These are phyloP conservation scores for Mrakia hoshinonis DNA, from an alignment of 768 basidiomycete species.

Conservation along the genomic window DNA sequence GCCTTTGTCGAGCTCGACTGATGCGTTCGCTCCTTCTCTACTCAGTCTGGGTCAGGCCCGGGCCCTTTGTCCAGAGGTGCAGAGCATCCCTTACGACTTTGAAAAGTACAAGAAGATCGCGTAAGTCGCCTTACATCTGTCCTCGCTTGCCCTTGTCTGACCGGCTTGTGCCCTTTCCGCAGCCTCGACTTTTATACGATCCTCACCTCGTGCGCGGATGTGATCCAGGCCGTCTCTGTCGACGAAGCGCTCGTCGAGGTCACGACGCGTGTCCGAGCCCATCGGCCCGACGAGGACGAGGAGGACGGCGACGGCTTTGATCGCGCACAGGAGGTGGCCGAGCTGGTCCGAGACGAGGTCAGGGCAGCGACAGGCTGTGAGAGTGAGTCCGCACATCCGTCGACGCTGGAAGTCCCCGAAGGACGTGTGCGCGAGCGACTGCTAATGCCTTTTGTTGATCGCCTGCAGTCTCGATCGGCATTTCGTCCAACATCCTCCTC, in stretches of 20 bases:
- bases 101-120: conserved; percentile 51
- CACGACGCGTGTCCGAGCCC: conserved; percentile 44
- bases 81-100: conserved; percentile 89
- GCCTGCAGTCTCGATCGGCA: conserved; percentile 73
- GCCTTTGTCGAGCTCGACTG: background rate
- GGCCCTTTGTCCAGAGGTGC: conserved; percentile 60
- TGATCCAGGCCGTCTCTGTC: conserved; percentile 81
- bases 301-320: conserved; percentile 42
- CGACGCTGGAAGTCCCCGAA: background rate
- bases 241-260: conserved; percentile 94
- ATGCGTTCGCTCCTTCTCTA: background rate
- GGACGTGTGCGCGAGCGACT: conserved; percentile 15
- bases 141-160: background rate
- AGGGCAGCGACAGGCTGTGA: conserved; percentile 73
- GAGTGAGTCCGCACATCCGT: conserved; percentile 46
- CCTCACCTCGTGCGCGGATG: conserved; percentile 75
- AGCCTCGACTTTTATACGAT: conserved; percentile 88
- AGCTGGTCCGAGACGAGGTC: conserved; percentile 69
- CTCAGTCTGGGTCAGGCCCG: conserved; percentile 68
- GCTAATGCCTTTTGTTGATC: background rate
- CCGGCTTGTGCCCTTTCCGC: conserved; percentile 42
- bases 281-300: conserved; percentile 17
- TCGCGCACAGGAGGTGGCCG: conserved; percentile 67
- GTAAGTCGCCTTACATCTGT: background rate
- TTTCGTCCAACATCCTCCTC: conserved; percentile 82